These are phyloP conservation scores for Aureobasidium sp. DNA, from an alignment of 2,329 filamentous ascomycete species.

Conservation along the genomic window DNA sequence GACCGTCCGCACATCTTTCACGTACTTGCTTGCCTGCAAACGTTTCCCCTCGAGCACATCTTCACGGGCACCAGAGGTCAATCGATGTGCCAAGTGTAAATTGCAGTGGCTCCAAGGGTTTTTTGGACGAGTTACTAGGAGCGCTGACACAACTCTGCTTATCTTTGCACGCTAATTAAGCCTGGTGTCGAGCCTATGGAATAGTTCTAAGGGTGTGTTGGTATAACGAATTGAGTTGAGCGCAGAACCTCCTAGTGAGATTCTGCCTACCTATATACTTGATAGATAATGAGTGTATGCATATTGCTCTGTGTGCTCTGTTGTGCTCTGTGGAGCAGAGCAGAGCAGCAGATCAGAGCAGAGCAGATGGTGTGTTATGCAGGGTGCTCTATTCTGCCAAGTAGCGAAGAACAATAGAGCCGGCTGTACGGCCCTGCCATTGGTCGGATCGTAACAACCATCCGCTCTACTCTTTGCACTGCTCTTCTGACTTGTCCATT, in stretches of 20 bases:
- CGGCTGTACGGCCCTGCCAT: slow-evolving; percentile 1
- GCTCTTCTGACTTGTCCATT: no score
- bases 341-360: neutral
- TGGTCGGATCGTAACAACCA: slow-evolving; percentile 8
- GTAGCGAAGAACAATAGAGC: slow-evolving; percentile 1
- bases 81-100: no score
- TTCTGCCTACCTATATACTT: slow-evolving; percentile 3
- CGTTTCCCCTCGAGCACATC: no score
- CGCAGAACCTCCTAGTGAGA: neutral
- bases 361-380: slow-evolving; percentile 5
- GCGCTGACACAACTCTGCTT: no score
- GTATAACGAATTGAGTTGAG: neutral
- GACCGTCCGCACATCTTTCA: no score
- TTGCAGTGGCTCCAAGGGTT: no score
- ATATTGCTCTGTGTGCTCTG: slow-evolving; percentile 4
- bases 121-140: no score
- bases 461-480: no score
- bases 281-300: slow-evolving; percentile 8
- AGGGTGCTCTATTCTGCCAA: slow-evolving; percentile 2
- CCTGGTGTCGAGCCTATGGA: no score
- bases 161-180: no score
- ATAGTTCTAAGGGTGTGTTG: neutral
- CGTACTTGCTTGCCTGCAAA: no score
- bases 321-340: slow-evolving; percentile 1
- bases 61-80: no score